A percentile compares a stretch with the other conserved stretches of the same genome.
Conservation (phyloP, 208 protist species). For the Trichomonas tenax region DNA sequence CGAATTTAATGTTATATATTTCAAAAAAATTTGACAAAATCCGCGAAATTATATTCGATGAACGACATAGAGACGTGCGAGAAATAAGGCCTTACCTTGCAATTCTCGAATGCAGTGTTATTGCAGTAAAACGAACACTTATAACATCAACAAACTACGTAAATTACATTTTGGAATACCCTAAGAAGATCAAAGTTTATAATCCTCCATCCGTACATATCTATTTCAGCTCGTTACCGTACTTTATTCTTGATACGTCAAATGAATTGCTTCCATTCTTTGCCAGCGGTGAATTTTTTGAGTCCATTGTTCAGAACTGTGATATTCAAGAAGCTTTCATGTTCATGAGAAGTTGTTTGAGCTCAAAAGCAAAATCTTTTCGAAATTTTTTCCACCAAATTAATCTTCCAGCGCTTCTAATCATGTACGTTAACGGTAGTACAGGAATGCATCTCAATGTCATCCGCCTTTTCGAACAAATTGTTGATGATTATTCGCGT, state of each 20-base stretch:
- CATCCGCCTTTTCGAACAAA: background rate
- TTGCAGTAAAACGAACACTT: background rate
- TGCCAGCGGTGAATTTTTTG: background rate
- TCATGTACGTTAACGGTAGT: background rate
- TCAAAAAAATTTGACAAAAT: background rate
- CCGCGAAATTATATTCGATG: background rate
- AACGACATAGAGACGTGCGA: background rate
- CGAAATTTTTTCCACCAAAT: background rate
- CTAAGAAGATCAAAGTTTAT: background rate
- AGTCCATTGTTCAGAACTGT: background rate
- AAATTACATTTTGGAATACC: background rate
- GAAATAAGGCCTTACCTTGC: background rate
- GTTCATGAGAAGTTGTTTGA: background rate
- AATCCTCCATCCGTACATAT: background rate
- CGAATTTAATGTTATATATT: background rate
- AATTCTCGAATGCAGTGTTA: background rate
- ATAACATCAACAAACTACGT: background rate
- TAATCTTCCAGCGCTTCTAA: background rate
- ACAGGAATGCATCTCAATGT: background rate
- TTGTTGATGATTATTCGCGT: background rate
- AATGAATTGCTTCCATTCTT: background rate
- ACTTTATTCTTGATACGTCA: background rate
- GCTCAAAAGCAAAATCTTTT: background rate
- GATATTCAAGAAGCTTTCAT: background rate
- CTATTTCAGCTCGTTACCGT: background rate